Base-by-base conservation (phyloP, 1,284 basidiomycete genomes). In the Cutaneotrichosporon arboriforme region DNA sequence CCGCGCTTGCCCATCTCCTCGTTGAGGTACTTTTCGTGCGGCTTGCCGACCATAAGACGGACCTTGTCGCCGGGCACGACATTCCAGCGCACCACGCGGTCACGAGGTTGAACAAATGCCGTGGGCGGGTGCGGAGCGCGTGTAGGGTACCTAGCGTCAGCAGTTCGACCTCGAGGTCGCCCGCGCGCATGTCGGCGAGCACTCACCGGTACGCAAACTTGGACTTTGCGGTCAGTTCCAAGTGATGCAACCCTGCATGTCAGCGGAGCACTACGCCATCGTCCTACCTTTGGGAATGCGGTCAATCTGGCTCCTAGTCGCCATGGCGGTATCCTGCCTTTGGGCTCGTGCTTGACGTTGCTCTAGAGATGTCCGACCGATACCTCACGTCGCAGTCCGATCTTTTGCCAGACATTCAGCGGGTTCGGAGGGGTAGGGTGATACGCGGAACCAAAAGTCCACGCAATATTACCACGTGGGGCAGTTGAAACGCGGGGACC, bases 61-160 rank as follows among this genome's bases (percentile, higher is more conserved):
- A 75, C 73, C 54, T 63, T 62, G 58, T 75, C 73, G 23, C 70
- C 71, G 13, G 66, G 65, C 22, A 64, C 55, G 39, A 75, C 64
- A 55, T 75, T 75, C 70, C 70, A 75, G 53, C 64, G 62, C 44
- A 55, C 52, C 21, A 75, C 61, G 36, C 73, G 61, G 51, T 69
- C 62, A 17, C 52, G 42, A 4, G 65, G 66, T 47, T 63, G 61
- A 14, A 72, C 66, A 33, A 57, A 74, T 18, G 54, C 54, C 14
- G 51, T 60, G 8, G 64, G 53, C n/a, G 60, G 61, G 22, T 64
- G 60, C n/a, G 63, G 62, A 4, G 67, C 57, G 34, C 69, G 60
- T 8, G 63, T 59, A 17, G 68, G 69, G 47, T 64, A 61, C 50
- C 17, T 17, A 15, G 10, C 2, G 39, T 41, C 18, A 41, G 39